phyloP scores from a whole-genome alignment of 495 filamentous ascomycete genomes.

The Penicillium simplicissimum region DNA sequence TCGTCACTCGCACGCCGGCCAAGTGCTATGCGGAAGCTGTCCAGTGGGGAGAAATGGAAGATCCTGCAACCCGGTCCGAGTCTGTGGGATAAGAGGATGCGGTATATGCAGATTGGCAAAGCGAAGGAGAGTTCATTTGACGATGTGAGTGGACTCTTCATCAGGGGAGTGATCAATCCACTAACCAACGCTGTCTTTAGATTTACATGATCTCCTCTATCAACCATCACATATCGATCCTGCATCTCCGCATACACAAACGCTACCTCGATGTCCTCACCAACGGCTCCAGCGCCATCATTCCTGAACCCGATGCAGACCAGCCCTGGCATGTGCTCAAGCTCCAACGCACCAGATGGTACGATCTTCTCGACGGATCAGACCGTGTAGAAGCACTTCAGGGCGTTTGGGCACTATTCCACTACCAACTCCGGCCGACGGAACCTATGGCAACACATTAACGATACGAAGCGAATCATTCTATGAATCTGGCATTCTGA shows the following conservation, averaged over 20 bases:
- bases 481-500: background rate
- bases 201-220: slow-evolving; percentile 80
- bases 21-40: slow-evolving; percentile 35
- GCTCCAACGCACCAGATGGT: slow-evolving; percentile 74
- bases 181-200: slow-evolving; percentile 37
- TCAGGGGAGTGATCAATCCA: background rate
- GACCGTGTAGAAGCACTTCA: slow-evolving; percentile 72
- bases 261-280: slow-evolving; percentile 60
- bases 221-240: slow-evolving; percentile 78
- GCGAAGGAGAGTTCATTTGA: slow-evolving; percentile 49
- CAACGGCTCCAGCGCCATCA: slow-evolving; percentile 31
- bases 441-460: background rate
- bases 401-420: slow-evolving; percentile 75
- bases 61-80: slow-evolving; percentile 62
- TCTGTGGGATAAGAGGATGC: slow-evolving; percentile 76
- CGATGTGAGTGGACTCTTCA: slow-evolving; percentile 43
- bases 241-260: slow-evolving; percentile 71
- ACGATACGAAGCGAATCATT: background rate
- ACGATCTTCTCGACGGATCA: slow-evolving; percentile 66
- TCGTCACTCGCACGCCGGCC: slow-evolving; percentile 35
- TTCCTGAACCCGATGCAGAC: slow-evolving; percentile 47
- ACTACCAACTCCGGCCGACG: slow-evolving; percentile 60
- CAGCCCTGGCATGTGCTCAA: slow-evolving; percentile 64
- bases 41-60: slow-evolving; percentile 43
- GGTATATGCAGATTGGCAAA: slow-evolving; percentile 73